Conservation (phyloP, 176 grass and related monocot species). For the Dendrocalamus sinicus region DNA sequence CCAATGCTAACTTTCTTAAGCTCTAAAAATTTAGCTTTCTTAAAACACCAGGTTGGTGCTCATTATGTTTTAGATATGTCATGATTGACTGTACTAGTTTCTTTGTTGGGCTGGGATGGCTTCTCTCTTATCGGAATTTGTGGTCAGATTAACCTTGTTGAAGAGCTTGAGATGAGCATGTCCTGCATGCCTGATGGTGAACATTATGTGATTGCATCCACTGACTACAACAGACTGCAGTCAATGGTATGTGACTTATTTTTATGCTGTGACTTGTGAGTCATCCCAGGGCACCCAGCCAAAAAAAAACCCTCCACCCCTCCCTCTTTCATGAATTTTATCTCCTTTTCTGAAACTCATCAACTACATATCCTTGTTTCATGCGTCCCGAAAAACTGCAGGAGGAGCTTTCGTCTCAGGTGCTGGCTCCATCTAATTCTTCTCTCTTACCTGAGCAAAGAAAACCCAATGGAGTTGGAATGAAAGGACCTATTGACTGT, state of each 20-base stretch:
- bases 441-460: slow-evolving; percentile 47
- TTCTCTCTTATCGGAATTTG: slow-evolving; percentile 14
- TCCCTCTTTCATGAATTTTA: neutral
- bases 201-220: slow-evolving; percentile 50
- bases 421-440: slow-evolving; percentile 49
- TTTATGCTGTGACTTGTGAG: neutral
- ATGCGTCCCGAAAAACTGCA: slow-evolving; percentile 40
- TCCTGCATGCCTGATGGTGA: slow-evolving; percentile 48
- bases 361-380: slow-evolving; percentile 9
- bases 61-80: slow-evolving; percentile 30
- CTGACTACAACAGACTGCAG: slow-evolving; percentile 23
- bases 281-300: neutral
- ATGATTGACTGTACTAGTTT: slow-evolving; percentile 17
- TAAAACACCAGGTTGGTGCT: slow-evolving; percentile 70
- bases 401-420: slow-evolving; percentile 54
- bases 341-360: slow-evolving; percentile 3
- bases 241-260: slow-evolving; percentile 33
- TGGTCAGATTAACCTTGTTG: slow-evolving; percentile 74
- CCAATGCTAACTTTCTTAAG: slow-evolving; percentile 64
- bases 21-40: slow-evolving; percentile 63
- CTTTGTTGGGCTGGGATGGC: slow-evolving; percentile 19
- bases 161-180: slow-evolving; percentile 78
- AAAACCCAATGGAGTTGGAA: slow-evolving; percentile 45
- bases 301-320: neutral
- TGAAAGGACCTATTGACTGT: slow-evolving; percentile 41